phyloP scores from a whole-genome alignment of 2,329 filamentous ascomycete species.

The Hymenoscyphus infarciens region DNA sequence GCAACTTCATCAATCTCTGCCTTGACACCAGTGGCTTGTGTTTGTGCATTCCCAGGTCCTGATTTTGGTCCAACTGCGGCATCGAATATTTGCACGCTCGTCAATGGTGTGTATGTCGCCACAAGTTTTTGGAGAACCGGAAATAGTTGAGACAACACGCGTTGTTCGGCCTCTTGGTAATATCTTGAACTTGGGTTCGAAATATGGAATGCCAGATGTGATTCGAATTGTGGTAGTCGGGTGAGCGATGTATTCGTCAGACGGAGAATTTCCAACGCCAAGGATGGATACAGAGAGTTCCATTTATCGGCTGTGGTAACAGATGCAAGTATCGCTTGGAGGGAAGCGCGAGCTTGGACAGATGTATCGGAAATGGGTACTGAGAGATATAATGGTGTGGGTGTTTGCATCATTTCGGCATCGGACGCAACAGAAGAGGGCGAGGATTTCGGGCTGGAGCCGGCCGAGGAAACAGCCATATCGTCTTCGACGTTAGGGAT shows the following conservation, averaged over 20 bases:
- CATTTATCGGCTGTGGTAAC: slow-evolving; percentile 30
- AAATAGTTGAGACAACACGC: slow-evolving; percentile 28
- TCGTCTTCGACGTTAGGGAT: slow-evolving; percentile 28
- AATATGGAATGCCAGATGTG: slow-evolving; percentile 31
- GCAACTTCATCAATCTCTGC: slow-evolving; percentile 61
- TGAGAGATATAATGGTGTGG: slow-evolving; percentile 31
- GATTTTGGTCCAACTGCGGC: slow-evolving; percentile 30
- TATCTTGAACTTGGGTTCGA: slow-evolving; percentile 29
- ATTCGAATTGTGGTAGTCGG: slow-evolving; percentile 33
- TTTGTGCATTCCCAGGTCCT: slow-evolving; percentile 9
- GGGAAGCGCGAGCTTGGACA: slow-evolving; percentile 28
- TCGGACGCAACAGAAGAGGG: slow-evolving; percentile 31
- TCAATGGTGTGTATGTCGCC: slow-evolving; percentile 31
- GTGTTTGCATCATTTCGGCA: slow-evolving; percentile 24
- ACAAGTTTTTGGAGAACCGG: slow-evolving; percentile 32
- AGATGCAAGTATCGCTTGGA: slow-evolving; percentile 34
- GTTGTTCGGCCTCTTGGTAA: slow-evolving; percentile 32
- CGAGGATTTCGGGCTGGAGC: slow-evolving; percentile 32
- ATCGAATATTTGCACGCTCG: slow-evolving; percentile 35
- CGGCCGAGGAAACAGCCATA: slow-evolving; percentile 22
- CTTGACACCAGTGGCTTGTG: slow-evolving; percentile 18
- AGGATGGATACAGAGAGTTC: slow-evolving; percentile 24
- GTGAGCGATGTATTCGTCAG: slow-evolving; percentile 32
- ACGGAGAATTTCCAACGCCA: slow-evolving; percentile 36
- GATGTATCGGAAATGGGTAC: slow-evolving; percentile 25